Base-by-base conservation (phyloP, 306 rosid species). In the Prunus mira region DNA sequence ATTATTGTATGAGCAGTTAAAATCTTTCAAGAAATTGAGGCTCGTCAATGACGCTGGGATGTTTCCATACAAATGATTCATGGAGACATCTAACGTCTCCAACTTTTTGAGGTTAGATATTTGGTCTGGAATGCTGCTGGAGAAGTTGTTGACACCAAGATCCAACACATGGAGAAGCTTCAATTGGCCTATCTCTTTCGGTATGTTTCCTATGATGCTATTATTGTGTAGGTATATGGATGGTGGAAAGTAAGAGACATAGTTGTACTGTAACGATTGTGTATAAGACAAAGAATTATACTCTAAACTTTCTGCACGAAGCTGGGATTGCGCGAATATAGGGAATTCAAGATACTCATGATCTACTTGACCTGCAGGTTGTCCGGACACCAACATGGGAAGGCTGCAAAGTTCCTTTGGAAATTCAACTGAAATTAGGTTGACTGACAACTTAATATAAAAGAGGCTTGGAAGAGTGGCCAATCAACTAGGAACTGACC, bases 401-500 rank as follows among this genome's bases (percentile, higher is more conserved):
- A 72, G 32, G 58, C 34, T 49, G 20, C 76, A 72, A 22, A 72
- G 67, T 72, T 72, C 76, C 10, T 24, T 24, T 2, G 27, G 67
- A 19, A 58, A 22, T 72, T 72, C 76, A 43, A 45, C 76, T 5
- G 25, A 41, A 5, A 72, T 22, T 1, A 22, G 41, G 38, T 72
- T 72, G 28, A 15, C 1, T 9, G 41, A 18, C n/a, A 43, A 57
- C 41, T 57, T 5, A 24, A 72, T n/a, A 2, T 2, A 0, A 9
- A 34, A 56, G 55, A 72, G 76, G 20, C 38, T 57, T 8, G 76
- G 76, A 22, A 57, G 41, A 22, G 55, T 72, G 2, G 25, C 49
- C 55, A 72, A 57, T 43, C 67, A 72, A 13, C 24, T 9, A 10
- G 67, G 76, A 41, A 72, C 9, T 57, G 76, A 3, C 19, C 67